Conservation (phyloP, 169 alveolate genomes). For the Sarcocystis neurona region DNA sequence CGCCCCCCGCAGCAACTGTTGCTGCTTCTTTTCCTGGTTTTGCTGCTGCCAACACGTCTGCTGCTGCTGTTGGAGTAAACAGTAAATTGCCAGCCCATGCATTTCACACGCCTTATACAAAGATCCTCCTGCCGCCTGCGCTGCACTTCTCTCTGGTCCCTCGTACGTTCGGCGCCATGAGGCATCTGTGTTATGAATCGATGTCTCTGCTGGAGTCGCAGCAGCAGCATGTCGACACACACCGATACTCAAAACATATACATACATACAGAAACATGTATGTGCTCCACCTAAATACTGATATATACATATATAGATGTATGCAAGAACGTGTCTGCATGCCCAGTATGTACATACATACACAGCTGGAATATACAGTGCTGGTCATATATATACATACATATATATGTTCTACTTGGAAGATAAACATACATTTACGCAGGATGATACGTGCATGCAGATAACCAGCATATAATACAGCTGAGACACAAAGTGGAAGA, state of each 20-base stretch:
- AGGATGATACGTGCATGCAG: background rate
- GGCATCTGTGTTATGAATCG: slow-evolving; percentile 59
- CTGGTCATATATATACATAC: background rate
- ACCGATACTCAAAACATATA: too few species aligned
- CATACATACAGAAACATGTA: background rate
- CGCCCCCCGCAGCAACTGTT: background rate
- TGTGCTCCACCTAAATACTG: background rate
- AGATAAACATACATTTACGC: background rate
- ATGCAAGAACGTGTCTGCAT: background rate
- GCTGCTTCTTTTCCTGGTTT: slow-evolving; percentile 7
- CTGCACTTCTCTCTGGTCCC: background rate
- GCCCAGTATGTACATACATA: background rate
- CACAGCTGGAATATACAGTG: background rate
- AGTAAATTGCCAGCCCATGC: slow-evolving; percentile 57
- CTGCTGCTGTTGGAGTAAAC: slow-evolving; percentile 37
- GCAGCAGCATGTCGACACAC: background rate
- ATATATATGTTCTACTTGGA: background rate
- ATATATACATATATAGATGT: background rate
- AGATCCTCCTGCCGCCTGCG: slow-evolving; percentile 14
- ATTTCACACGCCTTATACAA: slow-evolving; percentile 60
- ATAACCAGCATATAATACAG: background rate
- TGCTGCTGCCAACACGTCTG: background rate
- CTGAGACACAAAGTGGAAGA: background rate
- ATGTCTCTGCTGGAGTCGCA: slow-evolving; percentile 21
- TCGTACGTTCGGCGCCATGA: slow-evolving; percentile 29